Conservation (phyloP, 2,329 filamentous ascomycete species). For the Talaromyces sp. region DNA sequence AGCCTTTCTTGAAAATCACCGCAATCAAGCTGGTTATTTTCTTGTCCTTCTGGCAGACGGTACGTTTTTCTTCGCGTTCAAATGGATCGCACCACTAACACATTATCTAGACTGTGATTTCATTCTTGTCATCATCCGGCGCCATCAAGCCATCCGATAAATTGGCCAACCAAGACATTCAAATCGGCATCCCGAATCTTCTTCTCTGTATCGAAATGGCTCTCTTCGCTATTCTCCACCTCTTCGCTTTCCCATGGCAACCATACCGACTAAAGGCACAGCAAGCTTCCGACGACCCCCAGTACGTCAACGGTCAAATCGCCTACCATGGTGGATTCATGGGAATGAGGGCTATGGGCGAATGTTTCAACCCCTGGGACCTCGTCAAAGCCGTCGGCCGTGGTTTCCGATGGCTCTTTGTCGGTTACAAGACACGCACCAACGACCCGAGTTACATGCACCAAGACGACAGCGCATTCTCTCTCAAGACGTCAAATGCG, state of each 20-base stretch:
- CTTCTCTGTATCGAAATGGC: slow-evolving; percentile 84
- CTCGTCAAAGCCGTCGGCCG: slow-evolving; percentile 76
- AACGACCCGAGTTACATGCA: slow-evolving; percentile 42
- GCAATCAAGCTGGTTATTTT: slow-evolving; percentile 92
- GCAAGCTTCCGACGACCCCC: slow-evolving; percentile 47
- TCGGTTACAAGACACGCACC: slow-evolving; percentile 60
- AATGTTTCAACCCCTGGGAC: slow-evolving; percentile 80
- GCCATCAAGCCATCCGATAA: slow-evolving; percentile 62
- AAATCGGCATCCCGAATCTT: slow-evolving; percentile 75
- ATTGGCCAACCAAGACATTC: slow-evolving; percentile 71
- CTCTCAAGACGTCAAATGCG: slow-evolving; percentile 27
- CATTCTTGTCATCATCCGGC: slow-evolving; percentile 60
- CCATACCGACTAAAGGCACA: slow-evolving; percentile 60
- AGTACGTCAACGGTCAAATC: slow-evolving; percentile 47
- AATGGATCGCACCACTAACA: slow-evolving; percentile 1
- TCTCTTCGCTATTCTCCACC: slow-evolving; percentile 71
- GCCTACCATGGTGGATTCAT: slow-evolving; percentile 64
- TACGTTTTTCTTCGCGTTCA: slow-evolving; percentile 29
- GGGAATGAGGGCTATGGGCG: slow-evolving; percentile 64
- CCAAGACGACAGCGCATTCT: slow-evolving; percentile 29
- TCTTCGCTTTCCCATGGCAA: slow-evolving; percentile 78
- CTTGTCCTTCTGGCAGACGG: slow-evolving; percentile 81
- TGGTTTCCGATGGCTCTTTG: slow-evolving; percentile 76
- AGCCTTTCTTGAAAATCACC: slow-evolving; percentile 74
- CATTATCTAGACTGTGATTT: slow-evolving; percentile 54